Conservation (phyloP, 306 rosid species). For the Quercus berberidifolia region DNA sequence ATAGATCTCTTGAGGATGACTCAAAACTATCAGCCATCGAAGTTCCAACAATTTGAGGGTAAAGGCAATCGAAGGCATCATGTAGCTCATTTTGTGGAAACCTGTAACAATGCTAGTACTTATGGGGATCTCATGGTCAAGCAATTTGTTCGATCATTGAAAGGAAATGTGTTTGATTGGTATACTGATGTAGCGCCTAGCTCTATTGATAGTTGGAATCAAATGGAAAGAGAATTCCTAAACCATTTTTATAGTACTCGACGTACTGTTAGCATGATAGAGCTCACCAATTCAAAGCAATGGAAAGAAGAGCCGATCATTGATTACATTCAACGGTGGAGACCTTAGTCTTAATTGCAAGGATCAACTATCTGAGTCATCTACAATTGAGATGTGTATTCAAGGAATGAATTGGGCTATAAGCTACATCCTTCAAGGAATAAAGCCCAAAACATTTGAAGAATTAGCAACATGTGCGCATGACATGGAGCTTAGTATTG, state of each 20-base stretch:
- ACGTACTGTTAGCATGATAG: background rate
- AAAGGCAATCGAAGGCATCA: too few relatives aligned
- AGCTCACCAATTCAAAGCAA: background rate
- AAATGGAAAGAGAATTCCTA: background rate
- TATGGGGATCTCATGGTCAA: background rate
- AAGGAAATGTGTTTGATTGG: background rate
- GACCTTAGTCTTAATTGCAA: background rate
- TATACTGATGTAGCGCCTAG: background rate
- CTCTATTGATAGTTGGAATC: background rate
- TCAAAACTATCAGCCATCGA: too few relatives aligned
- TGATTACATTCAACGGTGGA: background rate
- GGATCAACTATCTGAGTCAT: background rate
- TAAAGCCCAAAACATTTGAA: background rate
- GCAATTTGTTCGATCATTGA: background rate
- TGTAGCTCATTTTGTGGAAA: background rate
- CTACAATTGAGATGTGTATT: background rate
- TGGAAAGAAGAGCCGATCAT: too few relatives aligned
- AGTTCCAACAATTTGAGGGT: too few relatives aligned
- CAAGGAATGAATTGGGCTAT: background rate
- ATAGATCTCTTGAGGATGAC: too few relatives aligned
- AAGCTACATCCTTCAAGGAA: background rate
- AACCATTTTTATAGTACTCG: background rate
- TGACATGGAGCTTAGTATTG: background rate
- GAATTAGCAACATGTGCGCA: background rate
- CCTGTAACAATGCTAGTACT: background rate